These are phyloP conservation scores for Tetrapisispora arboricola DNA, from an alignment of 805 yeast genomes.

Conservation along the genomic window DNA sequence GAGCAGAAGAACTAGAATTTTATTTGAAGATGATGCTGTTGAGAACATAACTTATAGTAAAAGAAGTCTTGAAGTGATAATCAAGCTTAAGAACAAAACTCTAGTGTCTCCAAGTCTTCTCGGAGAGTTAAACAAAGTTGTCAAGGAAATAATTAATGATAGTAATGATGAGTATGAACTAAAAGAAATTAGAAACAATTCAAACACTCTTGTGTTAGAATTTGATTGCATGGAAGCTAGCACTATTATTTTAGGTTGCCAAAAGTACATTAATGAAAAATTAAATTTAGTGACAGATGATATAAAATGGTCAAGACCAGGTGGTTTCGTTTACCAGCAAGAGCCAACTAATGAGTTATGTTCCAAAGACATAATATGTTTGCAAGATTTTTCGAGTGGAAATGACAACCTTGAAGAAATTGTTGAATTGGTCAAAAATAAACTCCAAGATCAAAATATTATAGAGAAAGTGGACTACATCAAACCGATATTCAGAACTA, in stretches of 20 bases:
- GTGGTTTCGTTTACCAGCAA: constrained; percentile 16
- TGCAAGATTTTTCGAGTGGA: constrained; percentile 2
- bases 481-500: constrained; percentile 6
- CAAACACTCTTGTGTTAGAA: constrained; percentile 8
- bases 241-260: constrained; percentile 17
- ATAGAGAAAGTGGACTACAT: constrained; percentile 3
- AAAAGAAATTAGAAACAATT: background rate
- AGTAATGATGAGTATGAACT: background rate
- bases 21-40: constrained; percentile 27
- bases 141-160: background rate
- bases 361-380: constrained; percentile 13
- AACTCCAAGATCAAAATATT: constrained; percentile 4
- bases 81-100: background rate
- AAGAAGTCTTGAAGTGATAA: background rate
- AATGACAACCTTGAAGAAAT: background rate
- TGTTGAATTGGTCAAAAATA: constrained; percentile 6
- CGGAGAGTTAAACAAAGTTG: background rate
- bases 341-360: constrained; percentile 14
- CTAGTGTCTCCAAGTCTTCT: too few relatives aligned
- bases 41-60: constrained; percentile 12
- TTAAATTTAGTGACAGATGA: constrained; percentile 3
- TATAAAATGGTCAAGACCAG: constrained; percentile 21
- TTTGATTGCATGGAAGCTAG: constrained; percentile 12
- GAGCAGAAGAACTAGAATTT: constrained; percentile 24
- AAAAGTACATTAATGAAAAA: constrained; percentile 14